phyloP scores from a whole-genome alignment of 2,329 filamentous ascomycete genomes.

The Pseudopyricularia javanii region DNA sequence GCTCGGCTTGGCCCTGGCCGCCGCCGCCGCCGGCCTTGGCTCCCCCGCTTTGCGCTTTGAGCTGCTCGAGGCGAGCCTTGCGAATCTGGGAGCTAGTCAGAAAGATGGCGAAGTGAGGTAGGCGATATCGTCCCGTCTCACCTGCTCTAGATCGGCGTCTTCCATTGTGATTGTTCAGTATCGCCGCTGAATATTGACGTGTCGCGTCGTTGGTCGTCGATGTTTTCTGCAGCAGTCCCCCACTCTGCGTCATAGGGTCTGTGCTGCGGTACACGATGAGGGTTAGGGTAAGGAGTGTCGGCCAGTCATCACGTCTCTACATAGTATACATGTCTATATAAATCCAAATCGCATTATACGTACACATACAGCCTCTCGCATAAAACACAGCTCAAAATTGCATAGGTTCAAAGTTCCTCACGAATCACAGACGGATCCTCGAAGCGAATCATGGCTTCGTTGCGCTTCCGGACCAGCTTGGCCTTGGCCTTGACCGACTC shows the following conservation, averaged over 20 bases:
- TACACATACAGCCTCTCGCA: no score
- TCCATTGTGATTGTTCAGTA: constrained; percentile 14
- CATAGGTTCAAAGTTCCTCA: no score
- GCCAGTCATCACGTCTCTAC: neutral
- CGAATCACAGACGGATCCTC: neutral
- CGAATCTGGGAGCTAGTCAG: constrained; percentile 50
- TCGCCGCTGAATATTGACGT: neutral
- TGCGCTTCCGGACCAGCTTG: neutral
- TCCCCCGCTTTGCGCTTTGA: constrained; percentile 58
- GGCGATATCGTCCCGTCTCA: constrained; percentile 5
- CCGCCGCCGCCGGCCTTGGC: constrained; percentile 31
- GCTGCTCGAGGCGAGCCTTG: constrained; percentile 83
- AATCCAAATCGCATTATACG: no score
- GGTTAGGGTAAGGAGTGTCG: neutral
- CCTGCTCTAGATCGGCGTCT: constrained; percentile 26
- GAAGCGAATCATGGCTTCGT: neutral
- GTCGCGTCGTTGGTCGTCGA: neutral
- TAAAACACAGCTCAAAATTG: no score
- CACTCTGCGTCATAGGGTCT: neutral
- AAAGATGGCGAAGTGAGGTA: neutral
- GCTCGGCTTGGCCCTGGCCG: constrained; percentile 43
- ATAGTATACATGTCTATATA: neutral
- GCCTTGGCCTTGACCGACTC: constrained; percentile 63
- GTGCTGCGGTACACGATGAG: no score
- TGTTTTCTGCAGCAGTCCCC: neutral